Percentiles rank a stretch among this genome's conserved stretches.
Evolutionary conservation across 2,329 filamentous ascomycete genomes (phyloP).

Genomic region (Talaromyces pinophilus): DNA sequence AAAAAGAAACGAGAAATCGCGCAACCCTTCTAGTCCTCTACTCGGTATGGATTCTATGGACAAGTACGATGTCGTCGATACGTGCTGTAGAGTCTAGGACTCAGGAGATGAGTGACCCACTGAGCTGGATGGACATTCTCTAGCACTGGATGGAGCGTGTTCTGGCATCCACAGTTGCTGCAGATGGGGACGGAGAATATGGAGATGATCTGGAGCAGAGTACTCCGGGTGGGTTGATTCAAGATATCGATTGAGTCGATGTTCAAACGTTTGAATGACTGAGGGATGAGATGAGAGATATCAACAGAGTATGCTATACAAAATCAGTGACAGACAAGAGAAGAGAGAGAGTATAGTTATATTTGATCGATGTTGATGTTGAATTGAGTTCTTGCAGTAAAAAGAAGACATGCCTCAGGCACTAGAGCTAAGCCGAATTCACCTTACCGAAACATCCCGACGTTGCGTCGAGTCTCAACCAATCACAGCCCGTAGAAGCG

Average conservation of each 20-base stretch:
- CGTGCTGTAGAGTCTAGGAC: not conserved
- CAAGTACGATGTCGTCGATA: slow-evolving; percentile 7
- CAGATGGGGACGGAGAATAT: not conserved
- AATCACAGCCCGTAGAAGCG: not conserved
- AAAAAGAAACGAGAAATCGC: slow-evolving; percentile 7
- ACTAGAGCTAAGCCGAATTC: not conserved
- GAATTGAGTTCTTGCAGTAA: not conserved
- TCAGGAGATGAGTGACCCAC: not conserved
- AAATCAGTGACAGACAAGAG: not conserved
- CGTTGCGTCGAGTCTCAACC: not conserved
- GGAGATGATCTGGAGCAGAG: slow-evolving; percentile 14
- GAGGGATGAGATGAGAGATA: not conserved
- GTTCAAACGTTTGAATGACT: not conserved
- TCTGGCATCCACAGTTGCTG: not conserved
- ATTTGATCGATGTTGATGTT: not conserved
- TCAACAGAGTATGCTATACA: not conserved
- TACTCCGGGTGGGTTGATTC: not conserved
- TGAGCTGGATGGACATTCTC: not conserved
- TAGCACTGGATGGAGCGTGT: not conserved
- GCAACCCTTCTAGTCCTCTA: not conserved
- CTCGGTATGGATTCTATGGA: too few species aligned
- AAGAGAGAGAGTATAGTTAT: not conserved
- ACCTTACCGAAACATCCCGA: slow-evolving; percentile 15
- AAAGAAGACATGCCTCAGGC: too few species aligned
- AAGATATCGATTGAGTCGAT: too few species aligned